A percentile compares a stretch with the other conserved stretches of the same genome.
Conservation (phyloP, 2,329 filamentous ascomycete genomes). For the Calonectria pteridis region DNA sequence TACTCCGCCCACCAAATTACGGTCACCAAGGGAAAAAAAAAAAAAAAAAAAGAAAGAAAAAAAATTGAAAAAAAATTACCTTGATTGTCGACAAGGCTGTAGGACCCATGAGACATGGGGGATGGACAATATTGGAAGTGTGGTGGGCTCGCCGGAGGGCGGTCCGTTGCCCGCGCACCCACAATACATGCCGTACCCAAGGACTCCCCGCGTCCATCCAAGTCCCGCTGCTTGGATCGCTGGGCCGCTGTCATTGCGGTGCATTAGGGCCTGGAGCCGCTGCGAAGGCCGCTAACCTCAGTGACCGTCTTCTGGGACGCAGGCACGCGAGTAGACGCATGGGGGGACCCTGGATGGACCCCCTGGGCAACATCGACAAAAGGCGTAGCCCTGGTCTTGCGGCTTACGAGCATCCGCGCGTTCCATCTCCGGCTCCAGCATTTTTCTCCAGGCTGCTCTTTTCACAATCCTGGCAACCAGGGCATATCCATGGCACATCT, state of each 20-base stretch:
- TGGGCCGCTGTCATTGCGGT: conserved; percentile 47
- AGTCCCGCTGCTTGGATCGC: conserved; percentile 40
- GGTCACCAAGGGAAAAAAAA: conserved; percentile 7
- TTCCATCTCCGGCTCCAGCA: conserved; percentile 45
- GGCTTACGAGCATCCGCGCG: conserved; percentile 31
- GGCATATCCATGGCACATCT: conserved; percentile 39
- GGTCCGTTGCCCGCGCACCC: conserved; percentile 42
- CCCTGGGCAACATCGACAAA: conserved; percentile 35
- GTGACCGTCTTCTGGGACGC: conserved; percentile 47
- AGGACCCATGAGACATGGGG: conserved; percentile 13
- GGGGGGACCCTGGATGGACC: conserved; percentile 32
- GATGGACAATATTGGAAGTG: conserved; percentile 21
- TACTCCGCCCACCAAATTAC: conserved; percentile 9
- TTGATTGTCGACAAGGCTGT: conserved; percentile 23
- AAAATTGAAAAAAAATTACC: conserved; percentile 18
- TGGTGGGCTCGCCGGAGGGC: conserved; percentile 38
- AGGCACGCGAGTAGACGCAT: conserved; percentile 42
- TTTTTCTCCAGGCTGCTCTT: conserved; percentile 34
- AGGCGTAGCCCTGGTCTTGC: conserved; percentile 24
- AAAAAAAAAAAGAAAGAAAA: too few species aligned
- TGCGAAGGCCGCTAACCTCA: conserved; percentile 47
- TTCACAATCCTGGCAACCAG: conserved; percentile 32
- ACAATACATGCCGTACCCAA: conserved; percentile 28
- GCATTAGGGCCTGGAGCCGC: conserved; percentile 46
- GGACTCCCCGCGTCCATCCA: conserved; percentile 40